phyloP scores from a whole-genome alignment of 257 asterid species.

The Lycium barbarum region DNA sequence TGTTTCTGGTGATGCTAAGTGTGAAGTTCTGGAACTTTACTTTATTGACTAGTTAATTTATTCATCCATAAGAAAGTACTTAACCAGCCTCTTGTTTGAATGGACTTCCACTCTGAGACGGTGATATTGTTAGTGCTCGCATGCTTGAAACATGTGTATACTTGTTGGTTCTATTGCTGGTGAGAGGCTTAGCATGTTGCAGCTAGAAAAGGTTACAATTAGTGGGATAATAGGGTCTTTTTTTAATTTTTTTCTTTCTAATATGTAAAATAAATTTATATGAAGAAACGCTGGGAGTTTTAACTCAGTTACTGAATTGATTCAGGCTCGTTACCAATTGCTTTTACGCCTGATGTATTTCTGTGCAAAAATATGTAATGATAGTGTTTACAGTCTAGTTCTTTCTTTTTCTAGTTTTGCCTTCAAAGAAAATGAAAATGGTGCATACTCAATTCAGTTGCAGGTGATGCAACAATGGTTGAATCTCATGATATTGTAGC shows the following conservation, averaged over 20 bases:
- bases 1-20: background rate
- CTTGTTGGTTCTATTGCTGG: background rate
- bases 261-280: background rate
- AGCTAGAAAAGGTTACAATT: background rate
- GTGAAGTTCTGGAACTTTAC: conserved; percentile 1
- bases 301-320: background rate
- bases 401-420: conserved; percentile 20
- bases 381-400: background rate
- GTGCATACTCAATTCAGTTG: conserved; percentile 37
- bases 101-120: background rate
- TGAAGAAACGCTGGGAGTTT: background rate
- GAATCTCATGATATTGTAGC: conserved; percentile 46
- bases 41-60: conserved; percentile 1
- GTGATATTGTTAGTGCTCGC: background rate
- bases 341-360: background rate
- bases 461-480: conserved; percentile 45
- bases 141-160: background rate
- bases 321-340: conserved; percentile 1
- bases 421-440: background rate
- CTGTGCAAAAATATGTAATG: background rate
- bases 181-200: background rate
- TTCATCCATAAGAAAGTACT: conserved; percentile 1
- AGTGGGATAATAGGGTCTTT: background rate
- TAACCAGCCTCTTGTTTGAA: conserved; percentile 8
- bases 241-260: background rate